Percentiles rank a stretch among this genome's conserved stretches.
Evolutionary conservation across 345 rosid species (phyloP).

Genomic region (Gossypium longicalyx): DNA sequence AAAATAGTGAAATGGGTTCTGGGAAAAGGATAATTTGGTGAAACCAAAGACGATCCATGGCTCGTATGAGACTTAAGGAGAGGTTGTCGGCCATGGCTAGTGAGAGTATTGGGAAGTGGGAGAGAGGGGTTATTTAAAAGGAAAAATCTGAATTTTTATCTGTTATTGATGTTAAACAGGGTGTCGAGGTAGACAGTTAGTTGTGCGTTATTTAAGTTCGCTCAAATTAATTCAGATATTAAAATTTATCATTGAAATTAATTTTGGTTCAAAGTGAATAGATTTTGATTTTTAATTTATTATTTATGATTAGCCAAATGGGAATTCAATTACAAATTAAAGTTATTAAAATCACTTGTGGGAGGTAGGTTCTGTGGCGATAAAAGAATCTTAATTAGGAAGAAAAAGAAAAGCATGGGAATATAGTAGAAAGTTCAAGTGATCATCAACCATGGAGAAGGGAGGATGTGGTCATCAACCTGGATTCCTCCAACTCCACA

Average conservation of each 20-base stretch:
- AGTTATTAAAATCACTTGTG: not conserved
- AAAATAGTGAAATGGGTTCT: conserved; percentile 19
- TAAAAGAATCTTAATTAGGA: not conserved
- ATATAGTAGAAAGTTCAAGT: not conserved
- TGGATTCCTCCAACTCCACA: conserved; percentile 9
- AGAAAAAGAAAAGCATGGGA: not conserved
- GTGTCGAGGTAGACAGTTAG: too few species aligned
- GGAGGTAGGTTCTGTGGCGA: not conserved
- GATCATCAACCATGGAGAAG: not conserved
- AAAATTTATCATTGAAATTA: too few species aligned
- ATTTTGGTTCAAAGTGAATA: too few species aligned
- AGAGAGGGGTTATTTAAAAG: not conserved
- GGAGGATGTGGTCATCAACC: conserved; percentile 13
- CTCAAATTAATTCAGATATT: too few species aligned
- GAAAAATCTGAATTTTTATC: not conserved
- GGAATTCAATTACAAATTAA: not conserved
- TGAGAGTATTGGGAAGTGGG: not conserved
- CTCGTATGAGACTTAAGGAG: conserved; percentile 31
- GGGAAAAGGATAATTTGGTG: conserved; percentile 38
- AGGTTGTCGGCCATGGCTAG: conserved; percentile 30
- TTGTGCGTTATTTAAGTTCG: too few species aligned
- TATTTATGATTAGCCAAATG: too few species aligned
- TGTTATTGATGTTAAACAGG: too few species aligned
- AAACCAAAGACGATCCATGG: conserved; percentile 67
- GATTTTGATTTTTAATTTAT: too few species aligned